These are phyloP conservation scores for Xylaria grammica DNA, from an alignment of 495 filamentous ascomycete genomes.

Conservation along the genomic window DNA sequence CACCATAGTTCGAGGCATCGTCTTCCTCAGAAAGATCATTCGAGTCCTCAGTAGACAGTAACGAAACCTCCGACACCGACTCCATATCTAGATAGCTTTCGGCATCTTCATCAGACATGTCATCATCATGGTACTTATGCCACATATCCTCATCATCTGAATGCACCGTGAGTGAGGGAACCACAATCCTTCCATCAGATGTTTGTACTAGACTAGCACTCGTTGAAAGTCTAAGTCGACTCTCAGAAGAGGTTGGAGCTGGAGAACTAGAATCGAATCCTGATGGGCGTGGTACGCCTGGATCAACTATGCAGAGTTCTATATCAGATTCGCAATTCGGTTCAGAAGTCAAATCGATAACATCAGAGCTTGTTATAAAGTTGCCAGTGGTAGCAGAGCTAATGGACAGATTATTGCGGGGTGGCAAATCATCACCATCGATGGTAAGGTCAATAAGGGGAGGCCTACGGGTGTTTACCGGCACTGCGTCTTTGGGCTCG, in stretches of 20 bases:
- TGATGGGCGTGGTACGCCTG: neutral
- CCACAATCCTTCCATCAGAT: neutral
- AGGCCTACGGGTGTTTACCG: conserved; percentile 19
- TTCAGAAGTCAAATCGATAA: conserved; percentile 43
- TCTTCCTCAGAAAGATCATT: neutral
- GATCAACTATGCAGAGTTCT: neutral
- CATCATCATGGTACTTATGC: neutral
- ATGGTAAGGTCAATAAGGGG: conserved; percentile 32
- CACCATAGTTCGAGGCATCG: neutral
- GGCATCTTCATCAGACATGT: neutral
- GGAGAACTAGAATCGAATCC: neutral
- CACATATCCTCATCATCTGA: neutral
- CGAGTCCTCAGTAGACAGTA: neutral
- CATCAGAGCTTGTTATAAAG: conserved; percentile 30
- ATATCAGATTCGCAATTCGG: conserved; percentile 24
- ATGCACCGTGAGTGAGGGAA: neutral
- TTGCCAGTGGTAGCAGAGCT: neutral
- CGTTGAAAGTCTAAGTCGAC: neutral
- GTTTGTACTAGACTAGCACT: neutral
- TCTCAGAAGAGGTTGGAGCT: neutral
- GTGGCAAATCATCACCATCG: conserved; percentile 24
- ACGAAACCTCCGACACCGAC: neutral
- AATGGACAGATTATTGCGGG: neutral
- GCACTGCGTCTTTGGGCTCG: neutral
- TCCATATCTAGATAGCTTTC: neutral